A percentile compares a stretch with the other conserved stretches of the same genome.
phyloP scores from a whole-genome alignment of 148 eudicot species.

The Heliamphora exappendiculata region DNA sequence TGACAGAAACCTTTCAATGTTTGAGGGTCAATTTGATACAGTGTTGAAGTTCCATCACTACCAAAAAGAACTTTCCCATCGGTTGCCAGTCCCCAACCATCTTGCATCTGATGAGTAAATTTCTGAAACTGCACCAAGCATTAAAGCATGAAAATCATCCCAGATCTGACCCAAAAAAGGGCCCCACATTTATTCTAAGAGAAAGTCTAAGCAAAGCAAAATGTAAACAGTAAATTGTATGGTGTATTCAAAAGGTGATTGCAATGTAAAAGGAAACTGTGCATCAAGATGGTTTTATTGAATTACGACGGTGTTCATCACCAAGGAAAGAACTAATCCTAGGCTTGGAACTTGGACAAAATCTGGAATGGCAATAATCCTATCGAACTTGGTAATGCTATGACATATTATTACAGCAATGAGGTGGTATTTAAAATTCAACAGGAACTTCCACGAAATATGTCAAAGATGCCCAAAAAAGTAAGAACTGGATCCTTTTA shows the following conservation, averaged over 20 bases:
- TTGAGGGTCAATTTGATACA: constrained; percentile 73
- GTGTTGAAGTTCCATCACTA: constrained; percentile 82
- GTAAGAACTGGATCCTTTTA: background rate
- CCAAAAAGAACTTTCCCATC: constrained; percentile 79
- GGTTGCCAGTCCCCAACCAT: constrained; percentile 97
- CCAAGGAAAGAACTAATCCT: background rate
- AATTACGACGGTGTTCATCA: background rate
- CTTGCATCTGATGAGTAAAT: constrained; percentile 77
- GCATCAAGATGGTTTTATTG: background rate
- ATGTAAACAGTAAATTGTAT: background rate
- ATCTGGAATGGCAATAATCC: background rate
- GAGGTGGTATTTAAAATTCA: background rate
- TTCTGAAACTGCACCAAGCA: constrained; percentile 41
- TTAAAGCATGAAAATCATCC: constrained; percentile 5
- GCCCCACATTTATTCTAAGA: background rate
- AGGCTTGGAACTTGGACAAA: background rate
- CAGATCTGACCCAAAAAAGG: background rate
- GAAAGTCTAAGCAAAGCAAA: background rate
- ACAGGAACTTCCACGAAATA: background rate
- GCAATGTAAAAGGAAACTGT: background rate
- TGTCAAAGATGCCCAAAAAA: background rate
- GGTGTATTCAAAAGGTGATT: background rate
- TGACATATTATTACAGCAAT: background rate
- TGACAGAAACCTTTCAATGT: constrained; percentile 55
- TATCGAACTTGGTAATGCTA: background rate